Evolutionary conservation across 352 stramenopile genomes (phyloP).

Genomic region (Pythium brachiatum): DNA sequence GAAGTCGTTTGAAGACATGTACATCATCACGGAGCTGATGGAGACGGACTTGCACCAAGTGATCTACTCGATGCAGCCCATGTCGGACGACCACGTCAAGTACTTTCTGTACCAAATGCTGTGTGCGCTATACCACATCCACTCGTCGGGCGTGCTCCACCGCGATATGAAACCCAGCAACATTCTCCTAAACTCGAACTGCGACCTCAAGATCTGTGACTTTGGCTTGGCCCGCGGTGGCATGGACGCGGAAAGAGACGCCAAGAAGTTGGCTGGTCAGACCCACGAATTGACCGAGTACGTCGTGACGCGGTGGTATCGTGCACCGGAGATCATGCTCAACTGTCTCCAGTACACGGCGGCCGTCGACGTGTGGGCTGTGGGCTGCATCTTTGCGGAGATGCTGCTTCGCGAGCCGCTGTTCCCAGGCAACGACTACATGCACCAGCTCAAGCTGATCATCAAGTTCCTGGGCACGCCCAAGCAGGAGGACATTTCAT

Average conservation of each 20-base stretch:
- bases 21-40: conserved; percentile 90
- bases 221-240: conserved; percentile 83
- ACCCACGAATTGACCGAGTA: conserved; percentile 79
- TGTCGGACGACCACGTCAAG: conserved; percentile 82
- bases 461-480: conserved; percentile 96
- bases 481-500: conserved; percentile 73
- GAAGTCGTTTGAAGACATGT: conserved; percentile 89
- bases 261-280: conserved; percentile 65
- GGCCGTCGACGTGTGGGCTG: conserved; percentile 92
- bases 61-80: conserved; percentile 84
- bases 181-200: conserved; percentile 92
- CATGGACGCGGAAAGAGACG: conserved; percentile 85
- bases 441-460: conserved; percentile 96
- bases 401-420: conserved; percentile 96
- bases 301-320: conserved; percentile 76
- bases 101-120: conserved; percentile 92
- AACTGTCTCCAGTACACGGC: conserved; percentile 82
- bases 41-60: conserved; percentile 87
- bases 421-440: conserved; percentile 94
- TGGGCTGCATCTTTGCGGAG: conserved; percentile 99
- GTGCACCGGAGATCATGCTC: conserved; percentile 69
- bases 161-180: conserved; percentile 97
- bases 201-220: conserved; percentile 89
- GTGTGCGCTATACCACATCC: conserved; percentile 91
- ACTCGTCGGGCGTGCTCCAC: conserved; percentile 92